Conservation (phyloP, 169 alveolate genomes). For the Eimeria tenella region DNA sequence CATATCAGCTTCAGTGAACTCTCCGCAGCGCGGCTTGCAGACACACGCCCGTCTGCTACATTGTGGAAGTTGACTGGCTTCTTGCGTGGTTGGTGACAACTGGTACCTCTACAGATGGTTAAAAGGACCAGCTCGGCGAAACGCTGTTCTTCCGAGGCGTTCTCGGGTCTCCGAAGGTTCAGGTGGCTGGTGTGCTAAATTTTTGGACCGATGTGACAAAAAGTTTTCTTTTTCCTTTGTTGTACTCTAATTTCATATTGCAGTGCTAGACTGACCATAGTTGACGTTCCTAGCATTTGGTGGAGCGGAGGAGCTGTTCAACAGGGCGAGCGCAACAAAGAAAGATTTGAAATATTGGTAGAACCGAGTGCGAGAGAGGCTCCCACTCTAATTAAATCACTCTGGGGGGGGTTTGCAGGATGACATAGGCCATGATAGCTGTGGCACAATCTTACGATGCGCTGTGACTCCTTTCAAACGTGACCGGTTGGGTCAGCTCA, state of each 20-base stretch:
- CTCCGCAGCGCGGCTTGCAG: slow-evolving; percentile 6
- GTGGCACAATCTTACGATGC: too few relatives aligned
- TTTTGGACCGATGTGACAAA: slow-evolving; percentile 7
- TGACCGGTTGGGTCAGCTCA: too few relatives aligned
- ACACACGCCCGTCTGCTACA: background rate
- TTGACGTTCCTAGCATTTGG: background rate
- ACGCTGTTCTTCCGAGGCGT: slow-evolving; percentile 31
- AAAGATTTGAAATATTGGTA: too few relatives aligned
- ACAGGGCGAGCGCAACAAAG: background rate
- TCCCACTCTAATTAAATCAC: too few relatives aligned
- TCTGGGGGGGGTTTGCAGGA: too few relatives aligned
- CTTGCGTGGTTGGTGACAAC: slow-evolving; percentile 28
- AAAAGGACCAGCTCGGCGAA: slow-evolving; percentile 1
- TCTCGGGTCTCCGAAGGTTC: slow-evolving; percentile 5
- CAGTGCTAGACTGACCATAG: background rate
- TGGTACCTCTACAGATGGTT: background rate
- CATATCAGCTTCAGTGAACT: background rate
- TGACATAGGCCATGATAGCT: too few relatives aligned
- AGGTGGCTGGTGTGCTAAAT: slow-evolving; percentile 33
- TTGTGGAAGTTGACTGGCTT: slow-evolving; percentile 26
- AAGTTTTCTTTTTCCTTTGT: background rate
- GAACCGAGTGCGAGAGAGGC: too few relatives aligned
- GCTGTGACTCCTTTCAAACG: too few relatives aligned
- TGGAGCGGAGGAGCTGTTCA: background rate
- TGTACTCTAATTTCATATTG: background rate